Base-by-base conservation (phyloP, 495 filamentous ascomycete species). In the Usnea hakonensis region DNA sequence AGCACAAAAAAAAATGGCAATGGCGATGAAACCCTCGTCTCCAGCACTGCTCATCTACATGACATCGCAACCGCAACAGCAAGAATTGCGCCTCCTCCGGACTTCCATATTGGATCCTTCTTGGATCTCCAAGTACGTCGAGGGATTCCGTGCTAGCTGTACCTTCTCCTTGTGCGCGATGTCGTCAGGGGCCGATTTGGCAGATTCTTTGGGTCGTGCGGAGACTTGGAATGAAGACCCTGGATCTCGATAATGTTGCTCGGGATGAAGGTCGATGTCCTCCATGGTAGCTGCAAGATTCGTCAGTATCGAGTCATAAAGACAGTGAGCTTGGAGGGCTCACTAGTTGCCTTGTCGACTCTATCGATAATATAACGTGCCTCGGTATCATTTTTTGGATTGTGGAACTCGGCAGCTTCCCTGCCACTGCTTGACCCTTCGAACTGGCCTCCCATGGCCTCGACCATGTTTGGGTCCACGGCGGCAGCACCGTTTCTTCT, bases 211-310 rank as follows among this genome's bases (percentile, higher is more conserved):
- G 17, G 57, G 13, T 48, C 32, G 33, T 60, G 43, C 58, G 19
- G 33, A 60, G 32, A 60, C n/a, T 50, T 50, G 58, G 43, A 50
- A 60, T 8, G 58, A 23, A 26, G 8, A 9, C 6, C 58, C 58
- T 4, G 14, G 58, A 5, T 60, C 26, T 28, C 16, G 35, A 21
- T 26, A 17, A 8, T 48, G 44, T 36, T 8, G 19, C 16, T 44
- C 30, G 21, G 41, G 41, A 23, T 44, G 35, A 35, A 1, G 30
- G 35, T 50, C 32, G 16, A 26, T 35, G n/a, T 48, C 44, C 11
- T 52, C 30, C 33, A 60, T 48, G 8, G 14, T 17, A 52, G 30
- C 58, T 60, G 19, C 35, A 26, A n/a, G n/a, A 5, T 19, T 28
- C 43, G 33, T 60, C 32, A 60, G 58, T 33, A 10, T 37, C 19